A percentile compares a stretch with the other conserved stretches of the same genome.
Evolutionary conservation across 2,329 filamentous ascomycete species (phyloP).

Genomic region (Colletotrichum phormii): DNA sequence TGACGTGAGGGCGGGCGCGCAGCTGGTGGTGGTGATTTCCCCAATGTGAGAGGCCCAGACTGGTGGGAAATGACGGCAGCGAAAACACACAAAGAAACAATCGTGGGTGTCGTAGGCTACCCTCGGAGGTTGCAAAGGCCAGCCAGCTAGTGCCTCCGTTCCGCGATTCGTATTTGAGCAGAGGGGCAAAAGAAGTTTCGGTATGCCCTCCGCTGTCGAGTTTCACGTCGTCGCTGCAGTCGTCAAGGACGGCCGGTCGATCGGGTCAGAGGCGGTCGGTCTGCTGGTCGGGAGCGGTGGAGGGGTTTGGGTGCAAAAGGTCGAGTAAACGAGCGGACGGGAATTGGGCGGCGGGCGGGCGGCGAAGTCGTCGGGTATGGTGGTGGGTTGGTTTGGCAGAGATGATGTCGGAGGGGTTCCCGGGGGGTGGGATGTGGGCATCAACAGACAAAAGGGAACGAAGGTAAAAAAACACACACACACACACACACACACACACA

Average conservation of each 20-base stretch:
- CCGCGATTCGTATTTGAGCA: not conserved
- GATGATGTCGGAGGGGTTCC: slow-evolving; percentile 1
- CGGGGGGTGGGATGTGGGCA: not conserved
- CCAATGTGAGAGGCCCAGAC: not conserved
- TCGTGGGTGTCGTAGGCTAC: not conserved
- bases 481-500: no score
- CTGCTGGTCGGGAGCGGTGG: slow-evolving; percentile 14
- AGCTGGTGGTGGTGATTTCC: not conserved
- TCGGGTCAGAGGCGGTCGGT: not conserved
- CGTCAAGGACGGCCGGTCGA: slow-evolving; percentile 24
- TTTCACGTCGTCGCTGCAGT: not conserved
- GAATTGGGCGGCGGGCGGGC: slow-evolving; percentile 3
- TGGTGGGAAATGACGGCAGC: not conserved
- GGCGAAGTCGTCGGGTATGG: not conserved
- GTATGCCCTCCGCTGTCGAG: not conserved
- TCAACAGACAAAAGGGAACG: not conserved
- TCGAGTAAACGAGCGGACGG: slow-evolving; percentile 21
- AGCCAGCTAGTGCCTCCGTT: not conserved
- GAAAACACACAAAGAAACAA: not conserved
- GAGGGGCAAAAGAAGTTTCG: not conserved
- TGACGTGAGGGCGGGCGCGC: slow-evolving; percentile 12
- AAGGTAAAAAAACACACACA: not conserved
- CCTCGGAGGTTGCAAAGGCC: not conserved
- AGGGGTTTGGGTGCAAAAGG: slow-evolving; percentile 21
- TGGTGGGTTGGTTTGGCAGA: not conserved